These are phyloP conservation scores for Penicillium nordicum DNA, from an alignment of 2,329 filamentous ascomycete species.

Conservation along the genomic window DNA sequence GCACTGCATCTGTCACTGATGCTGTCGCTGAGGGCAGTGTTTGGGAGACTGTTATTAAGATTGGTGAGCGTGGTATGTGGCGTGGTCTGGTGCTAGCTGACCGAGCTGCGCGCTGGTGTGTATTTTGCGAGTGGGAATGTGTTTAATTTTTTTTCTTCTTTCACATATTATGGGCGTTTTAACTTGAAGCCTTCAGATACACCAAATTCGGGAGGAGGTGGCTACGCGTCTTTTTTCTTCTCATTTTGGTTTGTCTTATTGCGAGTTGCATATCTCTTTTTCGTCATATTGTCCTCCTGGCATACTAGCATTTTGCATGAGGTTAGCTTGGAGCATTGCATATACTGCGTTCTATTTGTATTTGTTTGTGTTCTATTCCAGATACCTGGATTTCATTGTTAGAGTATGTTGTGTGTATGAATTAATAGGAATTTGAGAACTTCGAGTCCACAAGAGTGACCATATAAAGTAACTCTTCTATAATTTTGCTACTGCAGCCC, in stretches of 20 bases:
- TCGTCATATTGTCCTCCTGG: constrained; percentile 9
- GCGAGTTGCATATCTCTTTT: constrained; percentile 6
- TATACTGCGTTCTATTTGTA: constrained; percentile 17
- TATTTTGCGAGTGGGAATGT: constrained; percentile 67
- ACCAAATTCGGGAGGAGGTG: background rate
- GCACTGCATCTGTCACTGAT: constrained; percentile 36
- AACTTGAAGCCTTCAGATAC: constrained; percentile 1
- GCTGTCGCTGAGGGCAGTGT: constrained; percentile 51
- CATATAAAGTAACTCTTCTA: constrained; percentile 3
- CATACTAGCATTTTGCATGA: constrained; percentile 27
- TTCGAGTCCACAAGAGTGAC: background rate
- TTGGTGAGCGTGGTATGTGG: constrained; percentile 62
- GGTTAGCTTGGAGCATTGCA: constrained; percentile 24
- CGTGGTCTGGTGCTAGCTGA: constrained; percentile 62
- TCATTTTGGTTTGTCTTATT: background rate
- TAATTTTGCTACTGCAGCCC: constrained; percentile 42
- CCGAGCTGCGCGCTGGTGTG: constrained; percentile 64
- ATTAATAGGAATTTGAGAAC: constrained; percentile 3
- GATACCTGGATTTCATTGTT: constrained; percentile 11
- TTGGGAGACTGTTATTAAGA: constrained; percentile 67
- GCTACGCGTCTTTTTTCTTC: background rate
- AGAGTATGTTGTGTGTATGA: constrained; percentile 8
- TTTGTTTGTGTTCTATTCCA: background rate
- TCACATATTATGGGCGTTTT: constrained; percentile 1
- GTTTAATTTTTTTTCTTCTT: constrained; percentile 38